Base-by-base conservation (phyloP, 202 grass and related monocot genomes). In the Zizania palustris region DNA sequence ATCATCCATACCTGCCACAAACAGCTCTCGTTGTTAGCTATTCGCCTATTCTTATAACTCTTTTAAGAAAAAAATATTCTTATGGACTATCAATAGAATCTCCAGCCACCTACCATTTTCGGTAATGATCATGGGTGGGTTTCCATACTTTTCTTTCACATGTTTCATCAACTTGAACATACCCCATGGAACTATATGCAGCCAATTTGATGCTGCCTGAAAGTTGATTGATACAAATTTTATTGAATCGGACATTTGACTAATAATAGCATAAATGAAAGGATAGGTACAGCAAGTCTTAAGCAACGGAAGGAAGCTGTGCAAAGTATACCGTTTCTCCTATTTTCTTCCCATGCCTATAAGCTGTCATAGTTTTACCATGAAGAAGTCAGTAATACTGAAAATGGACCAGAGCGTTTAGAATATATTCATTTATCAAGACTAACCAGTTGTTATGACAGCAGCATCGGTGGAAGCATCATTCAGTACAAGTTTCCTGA, bases 131-230 rank as follows among this genome's bases (percentile, higher is more conserved):
- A 92, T 80, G 14, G 83, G 74, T 0, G 91, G 96, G 59, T 92
- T 95, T 46, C 88, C 90, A 16, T 95, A 95, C 43, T 92, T 92
- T 14, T 98, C 89, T 74, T 98, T 98, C 9, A 98, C 71, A 80
- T 98, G 51, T 73, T 85, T 95, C 89, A 92, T 83, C 75, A 98
- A 64, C 11, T 95, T 98, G 48, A 83, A 63, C 72, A 95, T 82
- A 34, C 91, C 96, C 91, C 91, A 95, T 19, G 96, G 96, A 57
- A 98, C 96, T 83, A 95, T 90, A 77, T 92, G 96, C 66, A 98
- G 77, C 96, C 96, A 98, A 50, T 63, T 70, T 44, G 96, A 98
- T n/a, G 87, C 91, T 72, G 89, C 89, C 91, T 95, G 71, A 64
- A 87, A 69, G 65, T 76, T 72, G 34, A 65, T 4, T 60, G 7